phyloP scores from a whole-genome alignment of 73 alveolate species.

The Tetrahymena malaccensis region DNA sequence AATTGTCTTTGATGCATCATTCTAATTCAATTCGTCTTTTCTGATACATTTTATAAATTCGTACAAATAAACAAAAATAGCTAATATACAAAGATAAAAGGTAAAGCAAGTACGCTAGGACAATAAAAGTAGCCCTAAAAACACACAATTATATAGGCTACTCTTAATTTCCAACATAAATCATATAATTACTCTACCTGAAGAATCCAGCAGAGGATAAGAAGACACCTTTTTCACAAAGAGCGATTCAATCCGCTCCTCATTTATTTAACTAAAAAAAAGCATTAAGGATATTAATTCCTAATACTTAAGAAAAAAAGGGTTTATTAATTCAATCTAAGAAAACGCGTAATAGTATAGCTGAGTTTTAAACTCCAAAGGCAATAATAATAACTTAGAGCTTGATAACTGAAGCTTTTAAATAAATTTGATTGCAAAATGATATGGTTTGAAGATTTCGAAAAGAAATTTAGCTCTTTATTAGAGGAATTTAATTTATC shows the following conservation, averaged over 20 bases:
- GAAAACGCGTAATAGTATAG: too few relatives aligned
- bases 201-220: background rate
- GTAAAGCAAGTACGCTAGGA: background rate
- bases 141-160: background rate
- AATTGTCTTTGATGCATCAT: background rate
- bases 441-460: background rate
- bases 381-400: background rate
- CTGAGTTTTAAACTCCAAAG: background rate
- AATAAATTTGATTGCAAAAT: background rate
- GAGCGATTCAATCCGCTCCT: background rate
- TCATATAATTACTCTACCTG: background rate
- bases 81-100: background rate
- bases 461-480: background rate
- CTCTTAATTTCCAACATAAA: background rate
- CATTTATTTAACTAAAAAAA: background rate
- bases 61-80: background rate
- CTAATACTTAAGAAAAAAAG: too few relatives aligned
- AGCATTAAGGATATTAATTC: background rate
- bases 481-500: background rate
- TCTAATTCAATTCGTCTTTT: background rate
- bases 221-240: background rate
- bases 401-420: background rate
- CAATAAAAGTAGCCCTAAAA: background rate
- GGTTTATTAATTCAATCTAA: too few relatives aligned
- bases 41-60: background rate